Base-by-base conservation (phyloP, 2,329 filamentous ascomycete species). In the Parascedosporium putredinis region DNA sequence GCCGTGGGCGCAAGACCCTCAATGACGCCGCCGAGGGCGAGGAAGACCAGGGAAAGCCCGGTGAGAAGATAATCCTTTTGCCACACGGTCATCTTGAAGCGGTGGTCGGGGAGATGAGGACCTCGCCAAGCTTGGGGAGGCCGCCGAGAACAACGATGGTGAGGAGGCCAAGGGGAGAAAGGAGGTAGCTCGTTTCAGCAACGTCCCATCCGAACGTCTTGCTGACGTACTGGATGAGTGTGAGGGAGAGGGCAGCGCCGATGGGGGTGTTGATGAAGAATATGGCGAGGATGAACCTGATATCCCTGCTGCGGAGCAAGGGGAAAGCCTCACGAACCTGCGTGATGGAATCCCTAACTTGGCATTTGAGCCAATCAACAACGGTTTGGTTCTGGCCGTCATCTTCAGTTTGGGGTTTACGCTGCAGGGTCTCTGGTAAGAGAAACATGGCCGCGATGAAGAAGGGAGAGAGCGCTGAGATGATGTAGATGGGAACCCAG, bases 131-230 rank as follows among this genome's bases (percentile, higher is more conserved):
- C 34, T 57, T 60, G 2, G 70, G 69, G 9, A 72, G 54, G 1
- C 57, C 53, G 3, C 55, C 60, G 16, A 73, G 62, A 27, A 70
- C 55, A 31, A 60, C 47, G 29, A 72, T 58, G 40, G 66, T 64
- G 25, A 70, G 59, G 3, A 72, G 45, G 18, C 69, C 68, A 3
- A 68, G 52, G 0, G 68, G 65, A 1, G 69, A 69, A 6, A 71
- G 58, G 25, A 72, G 59, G 50, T 70, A 61, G 50, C 64, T 69
- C 0, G 64, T 66, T 50, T 70, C 61, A 16, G 65, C 67, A 24
- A 73, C 61, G 18, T 57, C 64, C 69, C 69, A 72, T 45, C 62
- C 62, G 43, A 71, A 72, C 51, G 70, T 59, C 50, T 68, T 71
- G 62, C 67, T 70, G 49, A 73, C 56, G 36, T 68, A 69, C 56